Conservation (phyloP, 108 stramenopile species). For the Bacterosira constricta region DNA sequence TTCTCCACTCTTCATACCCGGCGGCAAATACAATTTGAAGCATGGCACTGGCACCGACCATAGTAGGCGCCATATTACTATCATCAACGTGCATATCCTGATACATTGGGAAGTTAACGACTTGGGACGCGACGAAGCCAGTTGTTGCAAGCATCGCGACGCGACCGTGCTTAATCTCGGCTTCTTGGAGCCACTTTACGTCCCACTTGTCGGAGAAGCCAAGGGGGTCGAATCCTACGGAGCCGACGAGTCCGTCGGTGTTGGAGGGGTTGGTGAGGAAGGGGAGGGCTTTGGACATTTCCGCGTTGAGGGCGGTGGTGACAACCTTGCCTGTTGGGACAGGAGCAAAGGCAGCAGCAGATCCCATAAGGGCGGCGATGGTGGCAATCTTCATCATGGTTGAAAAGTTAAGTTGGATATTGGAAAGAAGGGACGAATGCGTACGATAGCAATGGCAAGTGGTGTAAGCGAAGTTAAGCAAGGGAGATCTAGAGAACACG, state of each 20-base stretch:
- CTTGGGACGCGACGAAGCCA: slow-evolving; percentile 81
- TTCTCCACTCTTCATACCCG: slow-evolving; percentile 84
- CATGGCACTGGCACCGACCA: slow-evolving; percentile 81
- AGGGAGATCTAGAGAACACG: too few species aligned
- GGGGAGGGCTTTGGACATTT: slow-evolving; percentile 87
- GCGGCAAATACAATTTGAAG: slow-evolving; percentile 82
- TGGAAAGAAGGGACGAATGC: background rate
- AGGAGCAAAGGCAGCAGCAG: slow-evolving; percentile 62
- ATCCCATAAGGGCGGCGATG: slow-evolving; percentile 53
- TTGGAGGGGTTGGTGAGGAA: slow-evolving; percentile 76
- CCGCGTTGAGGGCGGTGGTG: slow-evolving; percentile 69
- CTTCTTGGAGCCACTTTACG: slow-evolving; percentile 96
- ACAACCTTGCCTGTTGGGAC: slow-evolving; percentile 42
- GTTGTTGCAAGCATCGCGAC: slow-evolving; percentile 91
- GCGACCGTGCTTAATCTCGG: slow-evolving; percentile 97
- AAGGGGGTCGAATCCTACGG: slow-evolving; percentile 94
- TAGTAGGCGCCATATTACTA: slow-evolving; percentile 80
- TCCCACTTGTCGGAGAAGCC: slow-evolving; percentile 89
- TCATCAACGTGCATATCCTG: slow-evolving; percentile 71
- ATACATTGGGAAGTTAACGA: slow-evolving; percentile 82
- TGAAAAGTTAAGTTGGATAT: too few species aligned
- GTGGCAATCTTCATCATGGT: slow-evolving; percentile 69
- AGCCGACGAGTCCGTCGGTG: slow-evolving; percentile 75
- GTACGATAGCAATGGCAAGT: background rate
- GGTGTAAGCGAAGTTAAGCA: too few species aligned